Evolutionary conservation across 2,329 filamentous ascomycete species (phyloP).

Genomic region (Ophiostoma angusticollis): DNA sequence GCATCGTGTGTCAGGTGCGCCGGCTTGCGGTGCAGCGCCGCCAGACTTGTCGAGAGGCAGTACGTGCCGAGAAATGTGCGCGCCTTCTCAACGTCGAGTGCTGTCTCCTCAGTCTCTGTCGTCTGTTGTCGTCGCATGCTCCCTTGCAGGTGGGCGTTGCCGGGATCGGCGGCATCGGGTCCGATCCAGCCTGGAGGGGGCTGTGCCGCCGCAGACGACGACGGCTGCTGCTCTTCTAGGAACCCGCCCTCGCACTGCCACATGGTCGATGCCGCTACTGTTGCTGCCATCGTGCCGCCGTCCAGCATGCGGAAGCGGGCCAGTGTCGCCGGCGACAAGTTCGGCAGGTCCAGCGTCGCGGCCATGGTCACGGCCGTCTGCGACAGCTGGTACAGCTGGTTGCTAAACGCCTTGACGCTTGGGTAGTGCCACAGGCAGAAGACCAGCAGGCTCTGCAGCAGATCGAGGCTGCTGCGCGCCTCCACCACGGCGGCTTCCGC

Average conservation of each 20-base stretch:
- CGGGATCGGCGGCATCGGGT: too few species aligned
- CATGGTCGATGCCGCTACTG: too few species aligned
- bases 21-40: conserved; percentile 13
- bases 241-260: too few species aligned
- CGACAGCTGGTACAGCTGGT: conserved; percentile 15
- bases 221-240: too few species aligned
- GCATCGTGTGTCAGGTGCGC: conserved; percentile 13
- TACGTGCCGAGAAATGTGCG: conserved; percentile 14
- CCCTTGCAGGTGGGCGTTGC: too few species aligned
- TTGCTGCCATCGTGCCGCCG: too few species aligned
- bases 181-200: too few species aligned
- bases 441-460: conserved; percentile 15
- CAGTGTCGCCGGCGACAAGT: not conserved
- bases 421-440: conserved; percentile 15
- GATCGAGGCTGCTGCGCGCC: conserved; percentile 12
- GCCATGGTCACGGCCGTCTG: conserved; percentile 15
- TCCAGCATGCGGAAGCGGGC: too few species aligned
- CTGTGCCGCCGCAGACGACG: too few species aligned
- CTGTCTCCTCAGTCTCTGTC: conserved; percentile 3
- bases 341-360: conserved; percentile 12
- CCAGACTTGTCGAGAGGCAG: conserved; percentile 14
- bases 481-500: conserved; percentile 14
- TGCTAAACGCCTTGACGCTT: conserved; percentile 11
- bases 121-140: not conserved
- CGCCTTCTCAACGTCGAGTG: conserved; percentile 11